These are phyloP conservation scores for Bolboschoenoplectus hybrid DNA, from an alignment of 202 grass and related monocot species.

Conservation along the genomic window DNA sequence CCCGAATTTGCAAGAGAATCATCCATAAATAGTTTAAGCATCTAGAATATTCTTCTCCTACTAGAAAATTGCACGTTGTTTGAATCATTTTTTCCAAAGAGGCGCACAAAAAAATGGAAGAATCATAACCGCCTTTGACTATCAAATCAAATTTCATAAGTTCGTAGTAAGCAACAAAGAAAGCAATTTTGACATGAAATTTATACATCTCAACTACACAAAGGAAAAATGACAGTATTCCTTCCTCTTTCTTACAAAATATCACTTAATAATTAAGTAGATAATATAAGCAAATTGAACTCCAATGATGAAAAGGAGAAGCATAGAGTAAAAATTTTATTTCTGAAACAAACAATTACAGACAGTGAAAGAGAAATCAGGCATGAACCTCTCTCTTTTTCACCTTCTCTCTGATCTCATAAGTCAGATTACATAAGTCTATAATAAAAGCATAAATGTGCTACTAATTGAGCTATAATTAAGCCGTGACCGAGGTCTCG, in stretches of 20 bases:
- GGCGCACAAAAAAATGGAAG: not conserved
- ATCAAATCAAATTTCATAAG: not conserved
- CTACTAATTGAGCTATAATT: conserved; percentile 24
- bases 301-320: conserved; percentile 5
- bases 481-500: conserved; percentile 91
- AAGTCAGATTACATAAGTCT: conserved; percentile 26
- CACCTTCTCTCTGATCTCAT: conserved; percentile 7
- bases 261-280: not conserved
- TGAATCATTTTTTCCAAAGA: not conserved
- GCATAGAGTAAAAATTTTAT: conserved; percentile 39
- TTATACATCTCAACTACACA: not conserved
- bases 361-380: not conserved
- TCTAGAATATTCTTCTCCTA: not conserved
- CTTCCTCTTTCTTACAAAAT: not conserved
- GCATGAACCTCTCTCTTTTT: not conserved
- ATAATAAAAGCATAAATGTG: not conserved
- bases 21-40: not conserved
- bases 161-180: not conserved
- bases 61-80: not conserved
- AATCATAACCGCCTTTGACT: not conserved
- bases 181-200: not conserved
- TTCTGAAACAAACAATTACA: conserved; percentile 38
- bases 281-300: not conserved
- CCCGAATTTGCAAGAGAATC: no score
- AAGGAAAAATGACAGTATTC: not conserved